Percentiles rank a stretch among this genome's conserved stretches.
These are phyloP conservation scores for Thalassiosira mediterranea DNA, from an alignment of 352 stramenopile species.

Conservation along the genomic window DNA sequence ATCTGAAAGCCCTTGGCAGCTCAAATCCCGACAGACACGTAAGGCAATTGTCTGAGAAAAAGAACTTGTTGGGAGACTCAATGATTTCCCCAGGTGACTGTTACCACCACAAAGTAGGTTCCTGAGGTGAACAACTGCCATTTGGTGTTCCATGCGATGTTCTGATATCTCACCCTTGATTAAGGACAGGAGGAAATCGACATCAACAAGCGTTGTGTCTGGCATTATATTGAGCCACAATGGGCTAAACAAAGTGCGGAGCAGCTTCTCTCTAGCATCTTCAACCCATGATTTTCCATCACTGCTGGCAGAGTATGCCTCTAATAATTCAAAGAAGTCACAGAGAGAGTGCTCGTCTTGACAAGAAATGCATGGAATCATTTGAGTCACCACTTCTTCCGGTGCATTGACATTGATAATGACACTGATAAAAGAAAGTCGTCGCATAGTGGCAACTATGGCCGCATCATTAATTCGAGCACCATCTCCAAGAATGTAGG, in stretches of 20 bases:
- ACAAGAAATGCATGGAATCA: not conserved
- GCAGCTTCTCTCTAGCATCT: conserved; percentile 28
- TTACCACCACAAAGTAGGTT: conserved; percentile 22
- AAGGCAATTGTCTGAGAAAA: conserved; percentile 18
- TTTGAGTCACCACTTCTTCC: not conserved
- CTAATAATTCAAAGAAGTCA: conserved; percentile 24
- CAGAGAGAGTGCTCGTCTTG: not conserved
- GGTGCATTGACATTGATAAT: conserved; percentile 25
- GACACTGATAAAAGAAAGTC: conserved; percentile 32
- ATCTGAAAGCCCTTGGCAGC: conserved; percentile 6
- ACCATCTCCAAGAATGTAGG: conserved; percentile 23
- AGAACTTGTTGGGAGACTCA: conserved; percentile 14
- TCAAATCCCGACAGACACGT: conserved; percentile 28
- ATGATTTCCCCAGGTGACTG: not conserved
- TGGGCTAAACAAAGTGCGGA: conserved; percentile 37
- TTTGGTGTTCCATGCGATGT: conserved; percentile 17
- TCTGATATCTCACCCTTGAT: conserved; percentile 10
- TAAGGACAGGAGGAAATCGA: conserved; percentile 28
- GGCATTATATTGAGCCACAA: conserved; percentile 35
- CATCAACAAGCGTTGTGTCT: conserved; percentile 22
- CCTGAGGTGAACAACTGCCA: conserved; percentile 31
- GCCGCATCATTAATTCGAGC: conserved; percentile 4
- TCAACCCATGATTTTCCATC: conserved; percentile 3
- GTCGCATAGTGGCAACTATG: conserved; percentile 14
- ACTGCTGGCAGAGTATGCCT: not conserved